Base-by-base conservation (phyloP, 257 asterid species). In the Ajuga chamaepitys region DNA sequence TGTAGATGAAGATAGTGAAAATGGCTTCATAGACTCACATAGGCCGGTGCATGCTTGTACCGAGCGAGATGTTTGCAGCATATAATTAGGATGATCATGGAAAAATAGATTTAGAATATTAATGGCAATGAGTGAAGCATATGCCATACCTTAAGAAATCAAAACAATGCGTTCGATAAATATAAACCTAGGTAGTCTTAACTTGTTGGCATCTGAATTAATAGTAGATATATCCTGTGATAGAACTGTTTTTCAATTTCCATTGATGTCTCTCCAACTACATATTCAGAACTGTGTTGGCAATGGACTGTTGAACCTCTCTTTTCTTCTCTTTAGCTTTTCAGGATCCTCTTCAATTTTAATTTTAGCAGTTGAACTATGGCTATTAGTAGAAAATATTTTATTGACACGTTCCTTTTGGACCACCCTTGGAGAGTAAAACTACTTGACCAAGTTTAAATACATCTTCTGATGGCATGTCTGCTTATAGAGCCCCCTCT, bases 321-420 rank as follows among this genome's bases (percentile, higher is more conserved):
- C 69, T 5, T 8, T 61, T 59, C 68, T 59, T 26, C 68, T 60
- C 35, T 50, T 50, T 24, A 35, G 61, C 44, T 50, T 70, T 38
- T 60, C 61, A 7, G 30, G 51, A 59, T 59, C 69, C 59, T 70
- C 63, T 70, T 50, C 62, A 38, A 48, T 55, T 48, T 17, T n/a
- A 51, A 46, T 46, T 13, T 58, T 17, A 9, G 50, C 21, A 35
- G 12, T 32, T 24, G 60, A 47, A 46, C 46, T 58, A n/a, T 52
- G 55, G 63, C 18, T 25, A 50, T 14, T 30, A 30, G 44, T 45
- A 45, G 68, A 44, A 35, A 41, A 13, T 3, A 18, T 66, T 53
- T 25, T 28, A 35, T 25, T 18, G n/a, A 58, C 32, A 32, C 10
- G 47, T 47, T 45, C 30, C 8, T 34, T 64, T 9, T 34, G 59